Conservation (phyloP, 805 yeast genomes). For the Millerozyma acaciae region DNA sequence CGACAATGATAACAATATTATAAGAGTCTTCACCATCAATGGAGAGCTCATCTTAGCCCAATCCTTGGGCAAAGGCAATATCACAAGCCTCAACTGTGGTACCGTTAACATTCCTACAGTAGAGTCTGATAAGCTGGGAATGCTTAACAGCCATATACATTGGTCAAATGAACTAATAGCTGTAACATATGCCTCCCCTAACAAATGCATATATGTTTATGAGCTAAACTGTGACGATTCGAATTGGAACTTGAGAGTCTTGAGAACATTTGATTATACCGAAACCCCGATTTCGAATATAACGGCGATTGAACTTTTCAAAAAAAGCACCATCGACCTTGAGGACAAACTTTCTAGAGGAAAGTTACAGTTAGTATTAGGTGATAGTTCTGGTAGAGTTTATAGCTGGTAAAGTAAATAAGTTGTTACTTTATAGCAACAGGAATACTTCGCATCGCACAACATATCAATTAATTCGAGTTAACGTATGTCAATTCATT, state of each 20-base stretch:
- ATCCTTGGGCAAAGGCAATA: constrained; percentile 10
- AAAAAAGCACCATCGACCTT: constrained; percentile 24
- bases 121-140: constrained; percentile 18
- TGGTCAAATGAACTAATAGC: constrained; percentile 37
- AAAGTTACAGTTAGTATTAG: constrained; percentile 43
- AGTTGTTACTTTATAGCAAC: background rate
- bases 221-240: constrained; percentile 21
- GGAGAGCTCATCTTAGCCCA: constrained; percentile 40
- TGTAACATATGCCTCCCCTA: constrained; percentile 23
- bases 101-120: constrained; percentile 25
- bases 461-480: background rate
- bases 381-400: constrained; percentile 52
- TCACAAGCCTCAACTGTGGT: constrained; percentile 26
- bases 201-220: constrained; percentile 24
- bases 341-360: constrained; percentile 37
- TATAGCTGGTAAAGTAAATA: constrained; percentile 37
- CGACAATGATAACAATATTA: constrained; percentile 10
- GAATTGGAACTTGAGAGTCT: constrained; percentile 5
- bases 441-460: background rate
- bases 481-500: too few species aligned
- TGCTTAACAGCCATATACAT: constrained; percentile 25
- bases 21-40: constrained; percentile 49
- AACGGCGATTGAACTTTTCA: constrained; percentile 27
- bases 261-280: constrained; percentile 4
- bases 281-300: constrained; percentile 14